These are phyloP conservation scores for Dothistroma pini DNA, from an alignment of 2,329 filamentous ascomycete species.

Conservation along the genomic window DNA sequence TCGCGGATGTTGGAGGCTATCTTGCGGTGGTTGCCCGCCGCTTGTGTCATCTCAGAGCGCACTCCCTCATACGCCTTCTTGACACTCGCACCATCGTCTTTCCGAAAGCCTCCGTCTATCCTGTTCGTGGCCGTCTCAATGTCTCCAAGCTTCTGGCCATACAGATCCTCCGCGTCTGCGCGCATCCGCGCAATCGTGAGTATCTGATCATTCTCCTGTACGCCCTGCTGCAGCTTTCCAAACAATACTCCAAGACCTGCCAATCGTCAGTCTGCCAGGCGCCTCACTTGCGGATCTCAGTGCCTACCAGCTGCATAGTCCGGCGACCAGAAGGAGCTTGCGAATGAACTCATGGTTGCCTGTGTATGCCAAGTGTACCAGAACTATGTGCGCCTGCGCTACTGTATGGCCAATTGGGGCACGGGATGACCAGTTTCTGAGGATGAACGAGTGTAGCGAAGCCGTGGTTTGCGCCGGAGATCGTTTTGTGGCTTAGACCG, in stretches of 20 bases:
- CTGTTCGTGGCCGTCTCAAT: conserved; percentile 81
- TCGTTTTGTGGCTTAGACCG: neutral
- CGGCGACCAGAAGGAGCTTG: conserved; percentile 95
- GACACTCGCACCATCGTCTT: conserved; percentile 93
- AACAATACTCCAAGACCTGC: conserved; percentile 84
- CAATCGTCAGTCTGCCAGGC: conserved; percentile 5
- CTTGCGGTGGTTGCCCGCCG: conserved; percentile 84
- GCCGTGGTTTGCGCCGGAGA: neutral
- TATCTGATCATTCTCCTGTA: conserved; percentile 91
- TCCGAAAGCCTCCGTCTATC: conserved; percentile 75
- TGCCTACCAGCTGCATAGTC: conserved; percentile 87
- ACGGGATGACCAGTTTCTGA: neutral
- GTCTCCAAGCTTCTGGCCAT: conserved; percentile 73
- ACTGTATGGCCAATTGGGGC: neutral
- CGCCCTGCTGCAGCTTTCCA: conserved; percentile 92
- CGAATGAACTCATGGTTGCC: conserved; percentile 74
- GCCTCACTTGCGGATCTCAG: conserved; percentile 2
- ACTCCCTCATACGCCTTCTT: conserved; percentile 97
- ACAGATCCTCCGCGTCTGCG: conserved; percentile 90
- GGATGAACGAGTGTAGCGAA: neutral
- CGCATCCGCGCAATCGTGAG: conserved; percentile 88
- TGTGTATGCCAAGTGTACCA: neutral
- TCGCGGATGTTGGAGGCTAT: conserved; percentile 96
- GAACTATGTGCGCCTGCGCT: conserved; percentile 5
- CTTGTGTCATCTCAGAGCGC: conserved; percentile 86